These are phyloP conservation scores for Fragilariopsis cylindrus DNA, from an alignment of 108 stramenopile genomes.

Conservation along the genomic window DNA sequence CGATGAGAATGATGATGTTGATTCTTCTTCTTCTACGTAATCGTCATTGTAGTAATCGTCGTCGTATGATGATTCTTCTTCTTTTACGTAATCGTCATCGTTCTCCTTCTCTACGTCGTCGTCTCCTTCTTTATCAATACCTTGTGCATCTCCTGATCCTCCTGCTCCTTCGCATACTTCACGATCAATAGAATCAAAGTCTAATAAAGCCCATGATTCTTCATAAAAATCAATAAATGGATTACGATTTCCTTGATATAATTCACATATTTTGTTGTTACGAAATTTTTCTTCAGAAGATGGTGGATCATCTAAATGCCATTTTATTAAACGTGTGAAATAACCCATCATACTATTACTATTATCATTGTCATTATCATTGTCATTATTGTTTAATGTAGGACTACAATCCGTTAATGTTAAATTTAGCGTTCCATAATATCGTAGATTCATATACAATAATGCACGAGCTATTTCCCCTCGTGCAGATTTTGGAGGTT, in stretches of 20 bases:
- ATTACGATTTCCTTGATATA: conserved; percentile 89
- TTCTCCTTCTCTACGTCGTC: neutral
- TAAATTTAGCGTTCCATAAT: conserved; percentile 60
- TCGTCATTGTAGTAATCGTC: conserved; percentile 10
- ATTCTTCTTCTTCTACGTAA: neutral
- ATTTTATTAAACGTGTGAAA: conserved; percentile 60
- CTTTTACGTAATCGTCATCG: neutral
- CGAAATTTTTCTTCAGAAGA: conserved; percentile 56
- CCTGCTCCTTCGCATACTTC: neutral
- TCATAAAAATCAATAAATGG: conserved; percentile 87
- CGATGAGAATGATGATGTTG: neutral
- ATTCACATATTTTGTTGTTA: conserved; percentile 59
- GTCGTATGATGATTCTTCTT: neutral
- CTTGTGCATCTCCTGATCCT: neutral
- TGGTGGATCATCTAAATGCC: conserved; percentile 81
- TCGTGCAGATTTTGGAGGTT: conserved; percentile 44
- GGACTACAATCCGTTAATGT: conserved; percentile 48
- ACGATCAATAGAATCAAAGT: conserved; percentile 9
- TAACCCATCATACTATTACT: conserved; percentile 48
- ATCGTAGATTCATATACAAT: conserved; percentile 81
- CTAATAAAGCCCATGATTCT: conserved; percentile 28
- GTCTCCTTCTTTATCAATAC: neutral
- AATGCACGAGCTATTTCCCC: conserved; percentile 86
- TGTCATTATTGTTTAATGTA: neutral
- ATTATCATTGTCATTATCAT: neutral